Conservation (phyloP, 345 rosid genomes). For the Lenwebbia sp. region DNA sequence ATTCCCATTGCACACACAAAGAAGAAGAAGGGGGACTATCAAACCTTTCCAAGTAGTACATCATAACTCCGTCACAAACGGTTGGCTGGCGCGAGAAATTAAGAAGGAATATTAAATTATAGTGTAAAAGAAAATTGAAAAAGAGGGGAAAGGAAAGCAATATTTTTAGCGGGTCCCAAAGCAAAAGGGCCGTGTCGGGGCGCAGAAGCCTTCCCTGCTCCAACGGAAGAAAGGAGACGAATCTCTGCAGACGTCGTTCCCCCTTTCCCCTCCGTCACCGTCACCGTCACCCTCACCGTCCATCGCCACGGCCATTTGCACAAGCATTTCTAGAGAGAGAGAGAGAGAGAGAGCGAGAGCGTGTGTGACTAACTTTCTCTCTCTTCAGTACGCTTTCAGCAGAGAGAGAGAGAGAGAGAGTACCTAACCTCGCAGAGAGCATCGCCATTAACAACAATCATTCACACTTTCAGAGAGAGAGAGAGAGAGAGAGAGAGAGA, state of each 20-base stretch:
- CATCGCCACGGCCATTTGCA: background rate
- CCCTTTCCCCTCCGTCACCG: background rate
- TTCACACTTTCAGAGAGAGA: background rate
- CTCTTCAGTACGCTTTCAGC: background rate
- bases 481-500: background rate
- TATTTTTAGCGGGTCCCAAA: slow-evolving; percentile 6
- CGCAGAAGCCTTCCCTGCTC: background rate
- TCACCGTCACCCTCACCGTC: background rate
- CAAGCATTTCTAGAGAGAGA: background rate
- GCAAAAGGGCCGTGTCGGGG: slow-evolving; percentile 16
- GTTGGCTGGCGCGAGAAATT: background rate
- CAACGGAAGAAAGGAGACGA: background rate
- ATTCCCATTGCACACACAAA: background rate
- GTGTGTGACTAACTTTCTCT: background rate
- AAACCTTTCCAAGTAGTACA: background rate
- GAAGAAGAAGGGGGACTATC: background rate
- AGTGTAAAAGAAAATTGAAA: background rate
- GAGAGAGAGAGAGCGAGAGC: background rate
- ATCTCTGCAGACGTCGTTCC: background rate
- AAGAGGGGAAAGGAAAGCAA: background rate
- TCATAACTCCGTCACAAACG: background rate
- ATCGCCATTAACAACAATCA: background rate
- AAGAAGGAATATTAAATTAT: background rate
- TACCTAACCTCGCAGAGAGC: background rate
- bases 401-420: background rate